Evolutionary conservation across 495 filamentous ascomycete species (phyloP).

Genomic region (Tuber indicum): DNA sequence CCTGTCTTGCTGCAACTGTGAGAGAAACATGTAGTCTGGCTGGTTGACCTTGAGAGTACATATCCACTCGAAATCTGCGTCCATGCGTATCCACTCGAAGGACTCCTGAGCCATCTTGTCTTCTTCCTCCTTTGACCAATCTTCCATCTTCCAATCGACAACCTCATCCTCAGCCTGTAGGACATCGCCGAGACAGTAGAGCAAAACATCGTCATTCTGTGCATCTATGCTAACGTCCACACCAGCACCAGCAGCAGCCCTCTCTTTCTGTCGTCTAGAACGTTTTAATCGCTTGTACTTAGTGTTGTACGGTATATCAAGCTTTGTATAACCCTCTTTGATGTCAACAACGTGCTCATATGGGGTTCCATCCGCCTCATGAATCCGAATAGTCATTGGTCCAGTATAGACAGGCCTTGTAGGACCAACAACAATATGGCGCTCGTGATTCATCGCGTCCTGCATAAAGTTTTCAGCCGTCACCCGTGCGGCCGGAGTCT

Average conservation of each 20-base stretch:
- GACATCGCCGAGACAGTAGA: constrained; percentile 91
- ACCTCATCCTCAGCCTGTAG: constrained; percentile 75
- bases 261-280: constrained; percentile 78
- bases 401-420: constrained; percentile 78
- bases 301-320: constrained; percentile 97
- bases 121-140: constrained; percentile 84
- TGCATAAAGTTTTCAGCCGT: constrained; percentile 63
- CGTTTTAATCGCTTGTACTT: constrained; percentile 98
- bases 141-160: constrained; percentile 70
- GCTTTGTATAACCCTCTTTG: constrained; percentile 68
- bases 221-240: constrained; percentile 58
- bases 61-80: constrained; percentile 98
- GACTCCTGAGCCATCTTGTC: constrained; percentile 87
- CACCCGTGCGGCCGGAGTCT: constrained; percentile 39
- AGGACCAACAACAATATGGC: constrained; percentile 61
- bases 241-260: constrained; percentile 56
- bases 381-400: constrained; percentile 94
- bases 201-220: constrained; percentile 68
- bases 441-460: constrained; percentile 69
- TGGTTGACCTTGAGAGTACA: constrained; percentile 70
- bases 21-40: constrained; percentile 94
- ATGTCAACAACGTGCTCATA: constrained; percentile 98
- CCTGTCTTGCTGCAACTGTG: constrained; percentile 92
- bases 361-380: constrained; percentile 96
- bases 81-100: constrained; percentile 97